Base-by-base conservation (phyloP, 2,329 filamentous ascomycete genomes). In the Penicillium sp. region DNA sequence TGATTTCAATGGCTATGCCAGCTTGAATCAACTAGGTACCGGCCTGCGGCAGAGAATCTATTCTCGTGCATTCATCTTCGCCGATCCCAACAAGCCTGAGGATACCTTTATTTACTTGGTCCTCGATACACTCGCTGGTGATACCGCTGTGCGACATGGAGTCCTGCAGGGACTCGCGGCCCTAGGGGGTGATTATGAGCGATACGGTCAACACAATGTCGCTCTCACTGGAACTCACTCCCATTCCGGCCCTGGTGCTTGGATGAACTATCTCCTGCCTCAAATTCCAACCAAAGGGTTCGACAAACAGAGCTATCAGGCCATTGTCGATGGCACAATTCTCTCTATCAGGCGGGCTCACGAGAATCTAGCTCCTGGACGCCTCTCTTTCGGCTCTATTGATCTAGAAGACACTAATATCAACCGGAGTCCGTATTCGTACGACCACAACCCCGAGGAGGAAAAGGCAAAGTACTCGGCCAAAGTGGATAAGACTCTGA, bases 191-290 rank as follows among this genome's bases (percentile, higher is more conserved):
- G 87, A 88, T 3, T 96, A 92, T 70, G 79, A 83, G 1, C 75
- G 87, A 24, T 97, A 97, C 73, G 84, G 82, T 43, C 83, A 89
- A 65, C 83, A 89, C 64, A 97, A 96, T 67, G 77, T 97, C 31
- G 93, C 93, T 29, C 83, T 97, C 19, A 96, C 91, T 0, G 93
- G 92, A 50, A 97, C 93, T 0, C 93, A 97, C 72, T 94, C 90
- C 23, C 93, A 97, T 75, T 88, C 92, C 21, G 93, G 92, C 0
- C 92, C 93, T 0, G 93, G 90, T 2, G 93, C 89, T 5, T 97
- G 92, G 91, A 81, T 95, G 70, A 97, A 97, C 75, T 97, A 97
- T 69, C 82, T 97, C 9, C 80, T 97, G 5, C 93, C 92, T 7
- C 92, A 97, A 69, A 89, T 97, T 60, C 94, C 93, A 0, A 92